Evolutionary conservation across 495 filamentous ascomycete genomes (phyloP).

Genomic region (Parachaetomium inaequale): DNA sequence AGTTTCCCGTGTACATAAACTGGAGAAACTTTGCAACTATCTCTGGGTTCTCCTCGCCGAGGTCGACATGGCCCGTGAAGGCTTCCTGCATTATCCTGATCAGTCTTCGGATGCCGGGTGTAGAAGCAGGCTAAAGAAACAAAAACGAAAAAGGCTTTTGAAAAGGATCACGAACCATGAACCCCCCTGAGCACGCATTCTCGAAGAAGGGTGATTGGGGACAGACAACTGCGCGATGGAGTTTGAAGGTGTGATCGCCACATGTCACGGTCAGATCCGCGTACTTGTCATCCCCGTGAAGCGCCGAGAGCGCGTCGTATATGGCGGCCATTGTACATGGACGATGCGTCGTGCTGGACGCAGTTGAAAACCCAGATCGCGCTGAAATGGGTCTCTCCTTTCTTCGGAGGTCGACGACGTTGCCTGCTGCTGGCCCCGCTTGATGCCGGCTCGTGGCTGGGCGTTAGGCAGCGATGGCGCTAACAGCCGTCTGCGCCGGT

Average conservation of each 20-base stretch:
- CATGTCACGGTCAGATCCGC: not conserved
- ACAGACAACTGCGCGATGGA: not conserved
- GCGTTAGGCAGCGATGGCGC: too few species aligned
- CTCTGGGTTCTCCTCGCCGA: not conserved
- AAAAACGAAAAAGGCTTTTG: not conserved
- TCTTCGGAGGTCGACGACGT: too few species aligned
- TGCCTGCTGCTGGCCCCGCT: too few species aligned
- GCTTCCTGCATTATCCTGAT: not conserved
- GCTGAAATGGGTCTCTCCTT: too few species aligned
- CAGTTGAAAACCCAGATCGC: too few species aligned
- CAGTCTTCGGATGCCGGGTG: too few species aligned
- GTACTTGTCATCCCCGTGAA: not conserved
- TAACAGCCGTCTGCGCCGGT: too few species aligned
- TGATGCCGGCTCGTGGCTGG: too few species aligned
- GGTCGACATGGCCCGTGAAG: not conserved
- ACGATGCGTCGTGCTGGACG: too few species aligned
- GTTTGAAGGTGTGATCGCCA: not conserved
- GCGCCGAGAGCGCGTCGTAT: not conserved
- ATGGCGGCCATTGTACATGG: not conserved
- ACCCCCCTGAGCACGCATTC: not conserved
- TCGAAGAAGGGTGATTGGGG: not conserved
- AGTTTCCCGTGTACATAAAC: not conserved
- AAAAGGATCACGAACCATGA: not conserved
- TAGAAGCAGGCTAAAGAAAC: too few species aligned
- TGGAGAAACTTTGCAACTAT: not conserved